These are phyloP conservation scores for Aspergillus sojae DNA, from an alignment of 2,329 filamentous ascomycete genomes.

Conservation along the genomic window DNA sequence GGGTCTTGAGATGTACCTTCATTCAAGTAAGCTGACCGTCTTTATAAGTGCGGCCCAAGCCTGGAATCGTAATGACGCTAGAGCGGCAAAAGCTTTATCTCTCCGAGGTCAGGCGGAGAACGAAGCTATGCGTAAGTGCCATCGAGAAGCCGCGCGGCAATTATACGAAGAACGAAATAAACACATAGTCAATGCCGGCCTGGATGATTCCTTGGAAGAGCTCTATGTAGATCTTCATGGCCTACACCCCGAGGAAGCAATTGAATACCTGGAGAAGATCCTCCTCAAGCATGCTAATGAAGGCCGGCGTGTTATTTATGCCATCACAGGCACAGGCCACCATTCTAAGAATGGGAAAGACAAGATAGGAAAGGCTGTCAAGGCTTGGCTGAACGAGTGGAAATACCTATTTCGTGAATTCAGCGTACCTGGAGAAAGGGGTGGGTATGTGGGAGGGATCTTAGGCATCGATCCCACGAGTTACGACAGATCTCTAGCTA, in stretches of 20 bases:
- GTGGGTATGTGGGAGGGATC: slow-evolving; percentile 69
- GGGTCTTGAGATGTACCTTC: slow-evolving; percentile 16
- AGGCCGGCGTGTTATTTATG: slow-evolving; percentile 75
- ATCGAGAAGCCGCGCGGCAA: slow-evolving; percentile 87
- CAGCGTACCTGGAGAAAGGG: slow-evolving; percentile 91
- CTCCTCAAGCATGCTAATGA: slow-evolving; percentile 79
- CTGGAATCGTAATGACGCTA: slow-evolving; percentile 97
- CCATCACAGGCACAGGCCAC: slow-evolving; percentile 94
- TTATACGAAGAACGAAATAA: slow-evolving; percentile 94
- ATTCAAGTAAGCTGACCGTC: slow-evolving; percentile 7
- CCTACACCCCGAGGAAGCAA: slow-evolving; percentile 96
- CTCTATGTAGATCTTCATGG: slow-evolving; percentile 95
- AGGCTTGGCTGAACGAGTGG: slow-evolving; percentile 92
- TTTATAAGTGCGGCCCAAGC: slow-evolving; percentile 81
- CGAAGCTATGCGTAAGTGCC: slow-evolving; percentile 93
- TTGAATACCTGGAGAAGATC: slow-evolving; percentile 87
- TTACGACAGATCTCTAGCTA: slow-evolving; percentile 51
- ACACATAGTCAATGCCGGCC: slow-evolving; percentile 51
- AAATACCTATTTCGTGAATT: slow-evolving; percentile 95
- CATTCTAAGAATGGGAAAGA: slow-evolving; percentile 99
- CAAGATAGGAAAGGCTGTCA: slow-evolving; percentile 93
- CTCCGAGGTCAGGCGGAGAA: slow-evolving; percentile 96
- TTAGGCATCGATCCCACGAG: slow-evolving; percentile 65
- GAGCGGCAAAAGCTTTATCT: slow-evolving; percentile 91
- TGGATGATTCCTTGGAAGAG: slow-evolving; percentile 61